These are phyloP conservation scores for Camellia lanceoleosa DNA, from an alignment of 148 eudicot genomes.

Conservation along the genomic window DNA sequence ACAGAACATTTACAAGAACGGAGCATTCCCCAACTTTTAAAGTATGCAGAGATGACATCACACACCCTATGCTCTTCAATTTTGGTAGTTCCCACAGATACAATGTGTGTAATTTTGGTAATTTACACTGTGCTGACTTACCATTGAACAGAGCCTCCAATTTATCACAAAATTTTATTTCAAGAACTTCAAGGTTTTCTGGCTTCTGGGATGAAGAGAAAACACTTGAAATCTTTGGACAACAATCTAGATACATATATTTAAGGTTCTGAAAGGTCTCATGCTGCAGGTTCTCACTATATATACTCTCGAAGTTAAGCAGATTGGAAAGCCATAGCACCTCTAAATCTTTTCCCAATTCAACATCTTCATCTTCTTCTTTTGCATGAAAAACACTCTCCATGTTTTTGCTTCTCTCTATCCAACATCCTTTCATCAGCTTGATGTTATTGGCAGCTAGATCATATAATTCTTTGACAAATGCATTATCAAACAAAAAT, in stretches of 20 bases:
- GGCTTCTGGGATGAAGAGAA: conserved; percentile 17
- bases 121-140: not conserved
- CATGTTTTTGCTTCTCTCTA: conserved; percentile 32
- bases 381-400: conserved; percentile 7
- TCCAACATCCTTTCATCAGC: conserved; percentile 32
- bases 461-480: conserved; percentile 4
- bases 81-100: conserved; percentile 23
- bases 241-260: conserved; percentile 28
- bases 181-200: conserved; percentile 21
- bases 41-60: conserved; percentile 8
- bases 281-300: not conserved
- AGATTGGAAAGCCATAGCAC: conserved; percentile 25
- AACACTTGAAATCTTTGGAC: conserved; percentile 21
- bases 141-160: conserved; percentile 15
- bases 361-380: conserved; percentile 7
- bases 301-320: not conserved
- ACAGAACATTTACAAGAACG: not conserved
- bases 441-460: conserved; percentile 13
- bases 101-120: conserved; percentile 14
- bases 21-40: conserved; percentile 12
- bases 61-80: conserved; percentile 10
- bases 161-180: conserved; percentile 26
- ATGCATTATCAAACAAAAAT: conserved; percentile 19
- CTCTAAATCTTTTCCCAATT: conserved; percentile 10
- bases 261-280: conserved; percentile 22